Evolutionary conservation across 106 monocot genomes (phyloP), one percentile per base, ranked within the genome.

Genomic region (Phalaenopsis aphrodite): DNA sequence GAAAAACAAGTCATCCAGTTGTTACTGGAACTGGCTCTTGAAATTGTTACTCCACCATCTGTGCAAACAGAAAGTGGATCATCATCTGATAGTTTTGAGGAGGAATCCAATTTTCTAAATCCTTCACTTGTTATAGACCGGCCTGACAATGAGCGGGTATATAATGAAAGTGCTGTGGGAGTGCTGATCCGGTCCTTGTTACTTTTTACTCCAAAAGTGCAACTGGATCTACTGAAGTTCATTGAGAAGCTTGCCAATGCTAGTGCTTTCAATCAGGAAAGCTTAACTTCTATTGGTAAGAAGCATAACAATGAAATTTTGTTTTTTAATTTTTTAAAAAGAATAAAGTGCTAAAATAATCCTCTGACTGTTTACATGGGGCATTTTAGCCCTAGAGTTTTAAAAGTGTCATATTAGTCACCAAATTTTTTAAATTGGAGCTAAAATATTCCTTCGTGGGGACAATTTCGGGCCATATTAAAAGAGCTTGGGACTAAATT

Each of bases 221-320:
- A 93, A 82, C 81, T 93, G 78, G 99, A 99, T 75, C 76, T 99
- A 56, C 87, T 99, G 52, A 88, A 78, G 39, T 95, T 99, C 79
- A 88, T 99, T 77, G 91, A 95, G 80, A 95, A 88, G 68, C 88
- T 99, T 79, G 89, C 95, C 72, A 84, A 61, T 82, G 84, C 90
- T 81, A 85, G 99, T 18, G 83, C 93, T 56, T 99, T 99, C 56
- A 99, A 99, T 87, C 94, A 90, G 77, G 95, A 99, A 72, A 99
- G 86, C 64, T 90, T 99, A 77, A 95, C 93, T 83, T 93, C 95
- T 82, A 91, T 91, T 79, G 99, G 98, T 94, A 79, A 68, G 69
- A 83, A 73, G 41, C 37, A 84, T 43, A 77, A 73, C 18, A 38
- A 1, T 37, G 18, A 69, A 64, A 77, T 43, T 72, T 17, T 66